Evolutionary conservation across 305 asterid species (phyloP), one percentile per base, ranked within the genome.

Genomic region (Euphrasia arctica): DNA sequence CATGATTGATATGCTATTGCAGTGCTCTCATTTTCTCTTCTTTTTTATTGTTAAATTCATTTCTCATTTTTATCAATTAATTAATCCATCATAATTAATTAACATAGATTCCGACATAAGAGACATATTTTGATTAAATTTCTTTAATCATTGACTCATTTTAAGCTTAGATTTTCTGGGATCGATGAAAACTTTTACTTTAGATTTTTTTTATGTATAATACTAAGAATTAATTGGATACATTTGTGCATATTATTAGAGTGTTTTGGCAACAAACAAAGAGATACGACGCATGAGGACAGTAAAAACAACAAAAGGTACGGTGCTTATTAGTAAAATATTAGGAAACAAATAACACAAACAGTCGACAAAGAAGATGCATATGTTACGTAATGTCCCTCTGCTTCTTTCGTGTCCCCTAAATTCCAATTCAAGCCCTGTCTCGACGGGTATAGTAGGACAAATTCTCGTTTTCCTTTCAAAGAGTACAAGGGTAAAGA

Each of bases 1-100:
- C 70, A 27, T 55, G 70, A 66, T 65, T 65, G 70, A 66, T 65
- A 56, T 56, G 62, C 14, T 4, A 27, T 25, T 43, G 28, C 10
- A 39, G 2, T 39, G 43, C 43, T 2, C 43, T 39, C 43, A 1
- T 32, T 3, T 32, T 32, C 1, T 25, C 2, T 25, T 25, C 1
- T 25, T 25, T 25, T 25, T 1, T 25, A 25, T 25, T 25, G 27
- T 25, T 25, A 25, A 25, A 25, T 0, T 25, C 27, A 25, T 25
- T 25, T 25, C 27, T 25, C 27, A 25, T 25, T 25, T 25, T 25
- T 25, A 25, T 25, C 27, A 32, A 32, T 32, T 32, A 32, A 3
- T 32, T 32, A 32, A 3, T 32, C 42, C 42, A 1, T 6, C 9
- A 5, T 4, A 36, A 36, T 36, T 36, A 36, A 6, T 36, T 36